A percentile compares a stretch with the other conserved stretches of the same genome.
Evolutionary conservation across 495 filamentous ascomycete genomes (phyloP).

Genomic region (Penicillium robsamsonii): DNA sequence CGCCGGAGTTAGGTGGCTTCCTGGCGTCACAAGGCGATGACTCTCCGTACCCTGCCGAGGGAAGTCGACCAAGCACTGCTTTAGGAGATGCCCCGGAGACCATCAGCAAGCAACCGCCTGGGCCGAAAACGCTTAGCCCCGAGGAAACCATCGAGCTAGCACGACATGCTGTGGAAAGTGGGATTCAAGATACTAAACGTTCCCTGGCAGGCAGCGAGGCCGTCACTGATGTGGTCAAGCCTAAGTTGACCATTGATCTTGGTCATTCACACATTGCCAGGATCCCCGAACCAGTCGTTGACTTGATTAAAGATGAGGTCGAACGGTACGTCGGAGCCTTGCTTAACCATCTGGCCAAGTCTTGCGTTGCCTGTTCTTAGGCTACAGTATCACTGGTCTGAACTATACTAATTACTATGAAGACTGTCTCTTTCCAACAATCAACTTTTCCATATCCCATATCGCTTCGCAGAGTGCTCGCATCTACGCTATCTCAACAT

Average conservation of each 20-base stretch:
- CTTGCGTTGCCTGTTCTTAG: background rate
- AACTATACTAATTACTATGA: conserved; percentile 12
- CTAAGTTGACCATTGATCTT: conserved; percentile 83
- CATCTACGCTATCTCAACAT: conserved; percentile 95
- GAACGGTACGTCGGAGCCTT: conserved; percentile 63
- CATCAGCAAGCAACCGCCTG: conserved; percentile 23
- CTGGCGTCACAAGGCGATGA: conserved; percentile 30
- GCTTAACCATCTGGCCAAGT: background rate
- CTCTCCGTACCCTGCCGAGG: conserved; percentile 30
- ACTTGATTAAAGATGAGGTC: conserved; percentile 88
- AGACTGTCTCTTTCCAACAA: conserved; percentile 92
- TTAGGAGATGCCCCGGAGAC: conserved; percentile 25
- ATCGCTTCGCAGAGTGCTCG: conserved; percentile 79
- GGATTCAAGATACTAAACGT: conserved; percentile 65
- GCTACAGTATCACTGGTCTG: background rate
- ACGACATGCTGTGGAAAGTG: conserved; percentile 62
- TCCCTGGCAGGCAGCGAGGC: conserved; percentile 66
- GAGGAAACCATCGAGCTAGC: conserved; percentile 58
- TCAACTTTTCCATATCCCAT: conserved; percentile 71
- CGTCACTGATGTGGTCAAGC: conserved; percentile 66
- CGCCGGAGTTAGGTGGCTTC: conserved; percentile 24
- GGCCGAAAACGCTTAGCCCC: conserved; percentile 30
- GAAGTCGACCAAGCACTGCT: conserved; percentile 32
- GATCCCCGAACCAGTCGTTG: conserved; percentile 85
- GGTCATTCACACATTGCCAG: conserved; percentile 75